phyloP scores from a whole-genome alignment of 2,329 filamentous ascomycete genomes.

The Aspergillus pseudoglaucus region DNA sequence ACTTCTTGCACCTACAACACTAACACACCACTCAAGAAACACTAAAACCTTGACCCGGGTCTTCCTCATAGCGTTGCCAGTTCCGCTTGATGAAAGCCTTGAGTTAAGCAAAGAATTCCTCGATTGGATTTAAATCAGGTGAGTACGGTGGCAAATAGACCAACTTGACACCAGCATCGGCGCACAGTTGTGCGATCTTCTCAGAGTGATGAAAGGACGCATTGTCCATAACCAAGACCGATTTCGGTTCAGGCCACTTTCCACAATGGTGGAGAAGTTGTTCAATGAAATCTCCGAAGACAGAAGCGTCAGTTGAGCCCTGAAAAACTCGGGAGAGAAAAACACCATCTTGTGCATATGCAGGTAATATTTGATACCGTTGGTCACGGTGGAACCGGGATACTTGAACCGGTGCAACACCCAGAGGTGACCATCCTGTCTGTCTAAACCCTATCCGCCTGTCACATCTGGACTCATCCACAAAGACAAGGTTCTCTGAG shows the following conservation, averaged over 20 bases:
- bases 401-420: slow-evolving; percentile 15
- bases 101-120: slow-evolving; percentile 26
- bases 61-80: slow-evolving; percentile 12
- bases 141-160: slow-evolving; percentile 27
- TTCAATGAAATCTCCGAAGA: neutral
- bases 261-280: neutral
- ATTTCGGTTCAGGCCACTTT: too few species aligned
- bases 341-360: neutral
- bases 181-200: too few species aligned
- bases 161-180: slow-evolving; percentile 24
- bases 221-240: too few species aligned
- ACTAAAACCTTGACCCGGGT: slow-evolving; percentile 12
- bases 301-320: neutral
- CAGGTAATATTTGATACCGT: neutral
- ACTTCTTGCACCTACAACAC: slow-evolving; percentile 9
- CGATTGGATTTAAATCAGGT: slow-evolving; percentile 26
- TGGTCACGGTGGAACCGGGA: slow-evolving; percentile 16
- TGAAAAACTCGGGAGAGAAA: neutral
- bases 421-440: too few species aligned
- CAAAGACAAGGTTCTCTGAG: too few species aligned
- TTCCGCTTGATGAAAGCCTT: slow-evolving; percentile 27
- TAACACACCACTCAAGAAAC: slow-evolving; percentile 20
- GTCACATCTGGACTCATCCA: too few species aligned
- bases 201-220: too few species aligned
- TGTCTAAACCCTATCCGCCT: too few species aligned